Evolutionary conservation across 306 rosid species (phyloP).

Genomic region (Abrus precatorius): DNA sequence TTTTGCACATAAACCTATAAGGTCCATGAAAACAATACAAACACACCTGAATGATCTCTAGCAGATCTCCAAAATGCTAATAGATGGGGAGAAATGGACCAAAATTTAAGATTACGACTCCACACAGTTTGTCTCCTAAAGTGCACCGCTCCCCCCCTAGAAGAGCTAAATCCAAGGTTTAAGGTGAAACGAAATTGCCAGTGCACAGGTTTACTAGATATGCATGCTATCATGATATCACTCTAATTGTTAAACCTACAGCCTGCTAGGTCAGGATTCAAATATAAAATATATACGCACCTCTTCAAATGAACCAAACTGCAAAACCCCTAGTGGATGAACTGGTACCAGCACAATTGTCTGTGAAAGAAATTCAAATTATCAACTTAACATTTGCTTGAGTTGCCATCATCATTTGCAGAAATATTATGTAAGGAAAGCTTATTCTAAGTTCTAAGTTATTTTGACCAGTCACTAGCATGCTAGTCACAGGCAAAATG

Average conservation of each 20-base stretch:
- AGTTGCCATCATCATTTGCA: constrained; percentile 10
- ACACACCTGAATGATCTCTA: neutral
- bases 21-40: neutral
- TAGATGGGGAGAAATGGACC: neutral
- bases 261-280: constrained; percentile 19
- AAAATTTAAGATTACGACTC: neutral
- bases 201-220: neutral
- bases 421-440: constrained; percentile 27
- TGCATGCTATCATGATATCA: neutral
- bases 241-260: constrained; percentile 8
- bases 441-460: neutral
- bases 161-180: neutral
- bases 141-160: neutral
- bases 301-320: constrained; percentile 84
- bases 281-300: constrained; percentile 60
- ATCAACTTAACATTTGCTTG: constrained; percentile 16
- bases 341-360: constrained; percentile 89
- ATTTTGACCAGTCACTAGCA: neutral
- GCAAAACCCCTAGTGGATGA: constrained; percentile 87
- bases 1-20: constrained; percentile 2
- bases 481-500: neutral
- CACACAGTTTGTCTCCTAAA: too few species aligned
- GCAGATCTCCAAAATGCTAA: constrained; percentile 1
- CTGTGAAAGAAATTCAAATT: constrained; percentile 55
- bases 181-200: neutral